phyloP scores from a whole-genome alignment of 371 early-diverging fungal genomes.

The Actinomucor elegans region DNA sequence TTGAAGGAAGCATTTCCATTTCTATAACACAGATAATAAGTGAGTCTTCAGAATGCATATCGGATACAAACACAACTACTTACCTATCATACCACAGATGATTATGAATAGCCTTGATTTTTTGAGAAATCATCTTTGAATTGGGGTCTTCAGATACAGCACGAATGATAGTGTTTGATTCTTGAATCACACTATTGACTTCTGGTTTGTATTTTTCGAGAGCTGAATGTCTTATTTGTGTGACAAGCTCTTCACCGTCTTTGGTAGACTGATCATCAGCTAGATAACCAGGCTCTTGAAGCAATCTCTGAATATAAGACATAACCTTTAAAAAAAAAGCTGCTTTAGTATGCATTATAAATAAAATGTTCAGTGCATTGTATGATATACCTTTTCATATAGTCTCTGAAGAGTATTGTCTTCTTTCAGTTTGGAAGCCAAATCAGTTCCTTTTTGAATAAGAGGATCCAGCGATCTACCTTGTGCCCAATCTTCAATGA shows the following conservation, averaged over 20 bases:
- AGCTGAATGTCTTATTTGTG: background rate
- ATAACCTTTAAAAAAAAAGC: no score
- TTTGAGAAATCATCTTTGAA: conserved; percentile 25
- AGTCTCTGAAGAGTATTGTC: conserved; percentile 17
- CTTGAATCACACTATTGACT: conserved; percentile 12
- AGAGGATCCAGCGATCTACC: conserved; percentile 44
- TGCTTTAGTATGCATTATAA: no score
- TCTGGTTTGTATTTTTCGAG: conserved; percentile 11
- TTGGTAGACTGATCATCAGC: conserved; percentile 20
- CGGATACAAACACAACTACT: background rate
- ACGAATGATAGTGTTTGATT: conserved; percentile 6
- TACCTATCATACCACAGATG: conserved; percentile 39
- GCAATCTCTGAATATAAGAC: conserved; percentile 22
- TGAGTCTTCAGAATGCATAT: no score
- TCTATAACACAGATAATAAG: conserved; percentile 22
- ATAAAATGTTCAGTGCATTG: no score
- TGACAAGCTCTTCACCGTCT: conserved; percentile 29
- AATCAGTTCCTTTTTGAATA: background rate
- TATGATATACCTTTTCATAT: conserved; percentile 29
- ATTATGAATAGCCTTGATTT: conserved; percentile 26
- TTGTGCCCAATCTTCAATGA: conserved; percentile 58
- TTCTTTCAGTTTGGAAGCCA: background rate
- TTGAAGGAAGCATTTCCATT: conserved; percentile 54
- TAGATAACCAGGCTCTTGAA: conserved; percentile 34
- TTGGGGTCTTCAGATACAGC: conserved; percentile 30